Base-by-base conservation (phyloP, 2,329 filamentous ascomycete species). In the Colletotrichum euphorbiae region DNA sequence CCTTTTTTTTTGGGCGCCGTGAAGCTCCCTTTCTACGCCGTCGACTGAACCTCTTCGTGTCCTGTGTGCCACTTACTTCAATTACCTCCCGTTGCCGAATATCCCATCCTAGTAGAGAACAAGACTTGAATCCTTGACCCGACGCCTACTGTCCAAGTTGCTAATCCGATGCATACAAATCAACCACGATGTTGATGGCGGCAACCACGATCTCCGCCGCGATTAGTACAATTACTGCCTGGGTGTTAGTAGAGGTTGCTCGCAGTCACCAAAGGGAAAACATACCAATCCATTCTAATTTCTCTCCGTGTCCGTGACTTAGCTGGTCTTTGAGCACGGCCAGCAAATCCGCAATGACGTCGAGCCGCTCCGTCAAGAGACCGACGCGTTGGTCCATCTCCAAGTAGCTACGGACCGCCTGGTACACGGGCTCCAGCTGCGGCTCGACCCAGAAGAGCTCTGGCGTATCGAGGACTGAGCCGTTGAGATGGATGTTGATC, bases 401-500 rank as follows among this genome's bases (percentile, higher is more conserved):
- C 19, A 99, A 84, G 78, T 99, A 99, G 77, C 91, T 96, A 65
- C 96, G 87, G 48, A 98, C 96, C 62, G 96, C 96, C 78, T 97
- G 92, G 78, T 99, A 99, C 31, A 99, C 91, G 5, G 96, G 96
- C 76, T 99, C 96, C 6, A 99, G 86, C 79, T 98, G 94, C 8
- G 96, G 96, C 80, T 99, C 96, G 36, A 95, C 93, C 96, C 96
- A 99, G 86, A 99, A 98, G 46, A 99, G 86, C 81, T 99, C 96
- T 0, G 96, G 96, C 9, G 94, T 97, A 78, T 99, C 96, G 43
- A 99, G 90, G 6, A 99, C 94, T 33, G 93, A 97, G 38, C 96
- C 96, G 79, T 98, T 97, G 57, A 99, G 87, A 80, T 99, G 97
- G 75, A 99, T 98, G 79, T 96, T 98, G 82, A 99, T 98, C 69